Base-by-base conservation (phyloP, 139 green algal genomes). In the Coelastrella sp. region DNA sequence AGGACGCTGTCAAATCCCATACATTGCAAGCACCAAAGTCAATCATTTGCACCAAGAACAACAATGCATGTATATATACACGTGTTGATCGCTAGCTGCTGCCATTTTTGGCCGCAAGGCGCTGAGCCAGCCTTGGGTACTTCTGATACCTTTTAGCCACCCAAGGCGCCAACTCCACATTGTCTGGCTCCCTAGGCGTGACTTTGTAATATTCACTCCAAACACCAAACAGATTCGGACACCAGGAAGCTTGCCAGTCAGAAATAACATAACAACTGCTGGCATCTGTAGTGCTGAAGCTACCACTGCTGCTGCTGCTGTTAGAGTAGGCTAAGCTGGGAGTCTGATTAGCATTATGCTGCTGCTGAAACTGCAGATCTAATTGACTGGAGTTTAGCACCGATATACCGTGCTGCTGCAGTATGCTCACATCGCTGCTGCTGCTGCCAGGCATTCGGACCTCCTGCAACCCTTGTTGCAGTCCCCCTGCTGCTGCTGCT, bases 121-220 rank as follows among this genome's bases (percentile, higher is more conserved):
- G 64, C 17, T 74, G 5, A 20, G 84, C 22, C 71, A 78, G 84
- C 32, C 86, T 23, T 4, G 73, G 60, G 20, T 85, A 85, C 66
- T 74, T 71, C 32, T 68, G 19, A 60, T 94, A 94, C 56, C 87
- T 64, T 32, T 80, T 81, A 11, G 61, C 23, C 54, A 95, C 90
- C 90, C 90, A 95, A 2, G 92, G 91, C 3, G 92, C 92, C 57
- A 95, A 85, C 77, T 80, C 19, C n/a, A 65, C 66, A 71, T 89
- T 88, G 64, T 84, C 10, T 54, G 92, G 92, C 19, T 90, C 76
- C 0, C 92, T 61, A 32, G 71, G 23, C 8, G 78, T 88, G 16
- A 20, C 16, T 32, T 88, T 80, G 87, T 95, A 95, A 47, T 93
- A 91, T 3, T 80, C 87, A 7, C 65, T 86, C 93, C 93, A 95